Conservation (phyloP, 495 filamentous ascomycete genomes). For the Neurospora sp. region DNA sequence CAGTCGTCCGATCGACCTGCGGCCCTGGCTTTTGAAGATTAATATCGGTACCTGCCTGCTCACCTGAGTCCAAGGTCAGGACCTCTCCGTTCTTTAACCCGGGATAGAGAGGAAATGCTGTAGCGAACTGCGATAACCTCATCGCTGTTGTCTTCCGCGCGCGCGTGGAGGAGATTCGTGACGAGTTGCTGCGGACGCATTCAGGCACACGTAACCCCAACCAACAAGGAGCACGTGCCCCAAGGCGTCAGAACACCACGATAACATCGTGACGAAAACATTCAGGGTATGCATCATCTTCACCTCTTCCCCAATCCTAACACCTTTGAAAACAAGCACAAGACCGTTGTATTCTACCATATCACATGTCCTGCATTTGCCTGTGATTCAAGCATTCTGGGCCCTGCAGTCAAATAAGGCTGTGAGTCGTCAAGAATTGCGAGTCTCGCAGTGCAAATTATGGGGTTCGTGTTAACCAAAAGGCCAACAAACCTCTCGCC, state of each 20-base stretch:
- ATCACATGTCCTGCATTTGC: conserved; percentile 9
- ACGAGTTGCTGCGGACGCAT: neutral
- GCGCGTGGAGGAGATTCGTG: neutral
- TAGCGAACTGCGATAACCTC: neutral
- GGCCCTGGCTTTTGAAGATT: neutral
- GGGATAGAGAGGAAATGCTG: neutral
- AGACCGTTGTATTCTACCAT: conserved; percentile 14
- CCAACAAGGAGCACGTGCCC: neutral
- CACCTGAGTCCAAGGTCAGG: neutral
- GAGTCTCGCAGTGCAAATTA: conserved; percentile 11
- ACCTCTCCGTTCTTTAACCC: neutral
- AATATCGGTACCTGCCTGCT: neutral
- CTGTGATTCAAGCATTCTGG: conserved; percentile 12
- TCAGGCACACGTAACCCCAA: neutral
- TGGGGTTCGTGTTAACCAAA: conserved; percentile 2
- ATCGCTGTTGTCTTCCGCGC: neutral
- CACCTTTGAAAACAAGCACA: conserved; percentile 7
- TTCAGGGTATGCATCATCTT: conserved; percentile 23
- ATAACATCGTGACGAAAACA: neutral
- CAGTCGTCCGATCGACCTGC: conserved; percentile 5
- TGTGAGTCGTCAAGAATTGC: conserved; percentile 14
- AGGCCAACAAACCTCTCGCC: conserved; percentile 4
- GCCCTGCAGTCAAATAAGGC: conserved; percentile 8
- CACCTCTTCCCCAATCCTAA: conserved; percentile 12
- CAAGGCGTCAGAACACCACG: neutral